Evolutionary conservation across 2,329 filamentous ascomycete species (phyloP), one percentile per base, ranked within the genome.

Genomic region (Penicillium sp.): DNA sequence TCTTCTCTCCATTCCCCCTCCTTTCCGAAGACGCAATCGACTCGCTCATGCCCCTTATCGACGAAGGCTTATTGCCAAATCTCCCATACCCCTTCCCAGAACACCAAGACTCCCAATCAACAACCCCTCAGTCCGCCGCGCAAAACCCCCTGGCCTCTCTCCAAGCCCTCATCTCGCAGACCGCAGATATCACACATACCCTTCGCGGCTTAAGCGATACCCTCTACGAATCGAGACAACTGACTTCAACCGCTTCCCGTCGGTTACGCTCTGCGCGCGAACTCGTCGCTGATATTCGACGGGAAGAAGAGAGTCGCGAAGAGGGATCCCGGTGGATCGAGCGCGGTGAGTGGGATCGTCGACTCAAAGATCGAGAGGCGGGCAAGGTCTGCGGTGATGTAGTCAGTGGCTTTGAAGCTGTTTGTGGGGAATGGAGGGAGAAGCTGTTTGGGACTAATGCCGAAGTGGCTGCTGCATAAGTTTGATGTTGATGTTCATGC

Each of bases 221-320:
- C 4, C 81, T 99, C 34, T 93, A 97, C 75, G 96, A 97, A 88
- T 92, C 89, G 33, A 87, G 91, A 13, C 93, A 97, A 75, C 89
- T 90, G 1, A 94, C 91, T 0, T 89, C 87, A 3, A 88, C 89
- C 10, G 94, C 93, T 2, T 87, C 88, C 2, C 82, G 94, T 54
- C 84, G 91, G 44, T 78, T 99, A 50, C 88, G 89, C 65, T 90
- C 86, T 36, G 92, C 91, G 7, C 90, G 88, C 66, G 92, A 96
- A 71, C 85, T 96, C 59, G 88, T 97, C 1, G 85, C 87, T 2
- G 93, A 97, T 67, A 87, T 97, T 79, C 84, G 87, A 62, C 84
- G 85, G 57, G 94, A 97, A 68, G 87, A 91, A 58, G 91, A 96
- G 67, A 81, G 87, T 33, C 85, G 87, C 49, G 91, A 96, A 67